A percentile compares a stretch with the other conserved stretches of the same genome.
These are phyloP conservation scores for Neurospora sp. DNA, from an alignment of 2,329 filamentous ascomycete genomes.

Conservation along the genomic window DNA sequence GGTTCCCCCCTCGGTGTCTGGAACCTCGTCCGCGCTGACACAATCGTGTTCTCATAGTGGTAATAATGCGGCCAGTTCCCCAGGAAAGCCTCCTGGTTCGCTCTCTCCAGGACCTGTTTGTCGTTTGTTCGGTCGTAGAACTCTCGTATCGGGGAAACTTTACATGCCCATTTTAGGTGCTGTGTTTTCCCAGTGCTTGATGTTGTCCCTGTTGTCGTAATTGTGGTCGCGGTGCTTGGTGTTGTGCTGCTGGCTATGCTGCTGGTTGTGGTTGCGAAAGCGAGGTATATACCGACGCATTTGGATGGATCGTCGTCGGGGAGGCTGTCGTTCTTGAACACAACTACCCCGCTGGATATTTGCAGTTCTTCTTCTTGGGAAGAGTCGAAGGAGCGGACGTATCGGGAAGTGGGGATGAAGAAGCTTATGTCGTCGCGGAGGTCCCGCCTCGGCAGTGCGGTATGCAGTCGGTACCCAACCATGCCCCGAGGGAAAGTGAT, in stretches of 20 bases:
- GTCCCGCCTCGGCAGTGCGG: constrained; percentile 3
- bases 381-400: not conserved
- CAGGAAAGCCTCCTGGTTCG: not conserved
- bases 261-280: not conserved
- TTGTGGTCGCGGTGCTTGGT: not conserved
- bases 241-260: not conserved
- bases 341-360: constrained; percentile 2
- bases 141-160: not conserved
- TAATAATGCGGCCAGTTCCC: constrained; percentile 4
- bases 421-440: constrained; percentile 10
- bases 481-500: constrained; percentile 14
- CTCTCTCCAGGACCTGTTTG: not conserved
- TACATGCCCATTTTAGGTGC: not conserved
- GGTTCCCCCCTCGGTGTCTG: constrained; percentile 2
- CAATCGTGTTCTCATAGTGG: constrained; percentile 4
- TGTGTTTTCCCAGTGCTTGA: not conserved
- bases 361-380: not conserved
- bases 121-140: not conserved
- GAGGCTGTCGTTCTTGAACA: not conserved
- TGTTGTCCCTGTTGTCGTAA: not conserved
- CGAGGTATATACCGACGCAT: constrained; percentile 6
- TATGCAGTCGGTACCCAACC: constrained; percentile 5
- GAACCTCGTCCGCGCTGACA: constrained; percentile 9
- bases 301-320: not conserved
- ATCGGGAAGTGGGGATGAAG: constrained; percentile 6